phyloP scores from a whole-genome alignment of 1,284 basidiomycete species.

The Cryptococcus hybrid region DNA sequence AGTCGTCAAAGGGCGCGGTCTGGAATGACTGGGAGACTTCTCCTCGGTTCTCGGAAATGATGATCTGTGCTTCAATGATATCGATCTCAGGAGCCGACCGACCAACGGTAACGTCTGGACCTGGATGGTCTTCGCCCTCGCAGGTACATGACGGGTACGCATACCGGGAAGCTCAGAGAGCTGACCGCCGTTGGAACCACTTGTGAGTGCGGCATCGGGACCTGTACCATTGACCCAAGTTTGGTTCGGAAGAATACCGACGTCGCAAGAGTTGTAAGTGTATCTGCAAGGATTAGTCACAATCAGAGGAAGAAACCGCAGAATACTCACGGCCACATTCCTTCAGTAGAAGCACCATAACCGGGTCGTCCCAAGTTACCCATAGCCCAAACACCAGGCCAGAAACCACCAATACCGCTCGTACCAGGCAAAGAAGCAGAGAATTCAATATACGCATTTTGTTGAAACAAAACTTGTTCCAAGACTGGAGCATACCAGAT shows the following conservation, averaged over 20 bases:
- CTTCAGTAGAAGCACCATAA: constrained; percentile 68
- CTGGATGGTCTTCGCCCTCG: constrained; percentile 62
- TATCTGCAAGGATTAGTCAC: constrained; percentile 7
- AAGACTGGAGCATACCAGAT: constrained; percentile 55
- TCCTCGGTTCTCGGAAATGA: constrained; percentile 14
- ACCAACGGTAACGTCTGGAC: constrained; percentile 56
- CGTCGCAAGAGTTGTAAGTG: constrained; percentile 45
- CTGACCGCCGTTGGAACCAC: constrained; percentile 31
- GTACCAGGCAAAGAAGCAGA: constrained; percentile 42
- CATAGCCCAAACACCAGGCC: constrained; percentile 55
- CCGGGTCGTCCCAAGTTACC: constrained; percentile 53
- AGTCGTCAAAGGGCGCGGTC: constrained; percentile 56
- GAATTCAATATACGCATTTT: constrained; percentile 46
- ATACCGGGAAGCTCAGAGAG: constrained; percentile 23
- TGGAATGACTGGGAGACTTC: constrained; percentile 31
- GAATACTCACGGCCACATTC: constrained; percentile 48
- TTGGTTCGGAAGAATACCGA: constrained; percentile 48
- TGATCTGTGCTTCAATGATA: constrained; percentile 60
- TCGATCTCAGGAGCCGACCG: constrained; percentile 66
- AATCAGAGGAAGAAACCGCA: too few species aligned
- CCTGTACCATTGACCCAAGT: constrained; percentile 47
- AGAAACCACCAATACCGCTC: constrained; percentile 50
- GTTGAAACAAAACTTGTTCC: constrained; percentile 54
- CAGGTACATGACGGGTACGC: constrained; percentile 52
- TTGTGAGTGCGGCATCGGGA: constrained; percentile 43